Base-by-base conservation (phyloP, 2,329 filamentous ascomycete species). In the Dactylellina parvicollis region DNA sequence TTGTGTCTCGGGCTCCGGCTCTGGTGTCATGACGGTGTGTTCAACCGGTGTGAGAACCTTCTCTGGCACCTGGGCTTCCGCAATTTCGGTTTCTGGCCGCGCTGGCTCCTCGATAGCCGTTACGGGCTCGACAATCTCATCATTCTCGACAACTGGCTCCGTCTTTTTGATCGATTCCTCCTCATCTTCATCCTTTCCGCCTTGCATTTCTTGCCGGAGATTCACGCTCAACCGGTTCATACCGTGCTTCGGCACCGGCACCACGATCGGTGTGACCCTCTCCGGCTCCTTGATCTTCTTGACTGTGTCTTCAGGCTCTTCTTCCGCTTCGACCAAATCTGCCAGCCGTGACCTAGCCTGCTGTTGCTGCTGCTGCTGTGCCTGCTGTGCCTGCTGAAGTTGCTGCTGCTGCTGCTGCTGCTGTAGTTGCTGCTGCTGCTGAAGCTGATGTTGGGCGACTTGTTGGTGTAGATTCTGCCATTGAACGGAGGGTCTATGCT, bases 231-330 rank as follows among this genome's bases (percentile, higher is more conserved):
- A 44, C 49, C 76, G 74, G 52, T 78, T 75, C 69, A 73, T 77
- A 4, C 76, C 75, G 60, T 78, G 77, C 57, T 77, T 76, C 4
- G 77, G 77, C 18, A 78, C 76, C 4, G 77, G 77, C n/a, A 76
- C 76, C 24, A 76, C 75, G 18, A 77, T 75, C 14, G 75, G 59
- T 70, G 66, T 57, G 28, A 55, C 64, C 42, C 54, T 59, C 30
- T 59, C 59, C 7, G 24, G 18, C 20, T 57, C 47, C 47, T 49
- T 49, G 26, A 44, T 26, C 16, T 16, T 20, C 4, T 42, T 16
- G 26, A 46, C 10, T 1, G 18, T 38, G 5, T 61, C 61, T 42
- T 73, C 70, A n/a, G 59, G 62, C n/a, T 69, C 52, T 36, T 72
- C 66, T 20, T 59, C 70, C 8, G 59, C 70, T 30, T 74, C 70